These are phyloP conservation scores for Penicillium atrosanguineum DNA, from an alignment of 495 filamentous ascomycete genomes.

Conservation along the genomic window DNA sequence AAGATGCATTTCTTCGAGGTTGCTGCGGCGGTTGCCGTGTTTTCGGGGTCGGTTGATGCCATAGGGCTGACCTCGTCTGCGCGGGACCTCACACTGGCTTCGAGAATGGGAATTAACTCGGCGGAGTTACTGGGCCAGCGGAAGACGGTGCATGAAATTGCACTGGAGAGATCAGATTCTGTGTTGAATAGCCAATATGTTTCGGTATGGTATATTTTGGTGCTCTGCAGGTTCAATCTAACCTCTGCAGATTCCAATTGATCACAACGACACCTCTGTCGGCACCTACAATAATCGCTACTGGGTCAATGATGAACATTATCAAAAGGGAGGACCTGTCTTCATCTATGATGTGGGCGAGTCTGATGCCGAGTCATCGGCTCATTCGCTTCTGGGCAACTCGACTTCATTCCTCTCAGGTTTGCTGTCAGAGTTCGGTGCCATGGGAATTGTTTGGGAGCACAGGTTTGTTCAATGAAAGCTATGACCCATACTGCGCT, in stretches of 20 bases:
- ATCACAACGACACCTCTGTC: constrained; percentile 37
- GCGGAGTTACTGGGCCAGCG: constrained; percentile 14
- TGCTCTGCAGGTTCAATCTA: background rate
- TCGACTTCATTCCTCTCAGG: constrained; percentile 39
- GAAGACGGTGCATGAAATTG: constrained; percentile 7
- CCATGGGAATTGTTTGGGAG: constrained; percentile 58
- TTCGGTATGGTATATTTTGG: constrained; percentile 16
- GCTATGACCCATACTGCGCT: background rate
- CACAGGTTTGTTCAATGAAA: constrained; percentile 41
- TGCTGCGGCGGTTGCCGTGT: constrained; percentile 8
- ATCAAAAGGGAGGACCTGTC: constrained; percentile 50
- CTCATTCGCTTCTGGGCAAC: constrained; percentile 33
- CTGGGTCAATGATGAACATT: constrained; percentile 52
- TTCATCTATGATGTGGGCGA: constrained; percentile 55
- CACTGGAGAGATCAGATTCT: background rate
- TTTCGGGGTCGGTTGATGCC: constrained; percentile 8
- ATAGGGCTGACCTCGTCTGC: constrained; percentile 11
- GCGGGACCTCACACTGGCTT: constrained; percentile 27
- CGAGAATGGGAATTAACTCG: constrained; percentile 23
- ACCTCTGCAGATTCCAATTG: constrained; percentile 40
- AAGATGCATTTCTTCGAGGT: constrained; percentile 11
- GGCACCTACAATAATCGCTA: constrained; percentile 54
- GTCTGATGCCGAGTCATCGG: constrained; percentile 27
- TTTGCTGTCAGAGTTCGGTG: constrained; percentile 46
- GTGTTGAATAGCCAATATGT: constrained; percentile 20